Base-by-base conservation (phyloP, 495 filamentous ascomycete species). In the Beverwykella pulmonaria region DNA sequence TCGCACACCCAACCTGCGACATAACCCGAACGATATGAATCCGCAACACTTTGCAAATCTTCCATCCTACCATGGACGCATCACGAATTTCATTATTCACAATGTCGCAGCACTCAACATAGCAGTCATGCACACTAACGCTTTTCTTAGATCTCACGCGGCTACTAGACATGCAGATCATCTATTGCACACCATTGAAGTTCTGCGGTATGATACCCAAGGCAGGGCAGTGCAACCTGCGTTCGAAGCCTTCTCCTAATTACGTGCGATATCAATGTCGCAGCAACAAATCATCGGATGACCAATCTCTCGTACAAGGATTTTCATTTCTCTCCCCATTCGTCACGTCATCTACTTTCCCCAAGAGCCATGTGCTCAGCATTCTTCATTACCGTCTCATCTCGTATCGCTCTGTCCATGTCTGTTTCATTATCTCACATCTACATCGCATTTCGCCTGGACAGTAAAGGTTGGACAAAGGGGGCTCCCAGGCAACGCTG, bases 71-170 rank as follows among this genome's bases (percentile, higher is more conserved):
- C 32, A 34, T 25, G 27, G 14, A 57, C 12, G 29, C 22, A 30
- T 22, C 2, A 12, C 53, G 17, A 34, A 30, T 23, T 36, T 36
- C n/a, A 23, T 6, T 22, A 14, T 39, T 57, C 22, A 32, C 29
- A 57, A 6, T 19, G 3, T 15, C 15, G 17, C 39, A 44, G 17
- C 39, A 12, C 39, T 44, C 39, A 44, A 44, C 8, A 12, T 44
- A n/a, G 39, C 39, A n/a, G 2, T 12, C 39, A 59, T 59, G 41
- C 56, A 27, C 7, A 22, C 48, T 30, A 22, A 23, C 19, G 58
- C 58, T 61, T 61, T 61, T 61, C 58, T 61, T 61, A 52, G 58
- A 61, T 55, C 53, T 55, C 29, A 55, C 53, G 39, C 27, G n/a
- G n/a, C 3, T 10, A 22, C 53, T 30, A 6, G n/a, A 9, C 12